phyloP scores from a whole-genome alignment of 768 basidiomycete species.

The Lactarius tabidus region DNA sequence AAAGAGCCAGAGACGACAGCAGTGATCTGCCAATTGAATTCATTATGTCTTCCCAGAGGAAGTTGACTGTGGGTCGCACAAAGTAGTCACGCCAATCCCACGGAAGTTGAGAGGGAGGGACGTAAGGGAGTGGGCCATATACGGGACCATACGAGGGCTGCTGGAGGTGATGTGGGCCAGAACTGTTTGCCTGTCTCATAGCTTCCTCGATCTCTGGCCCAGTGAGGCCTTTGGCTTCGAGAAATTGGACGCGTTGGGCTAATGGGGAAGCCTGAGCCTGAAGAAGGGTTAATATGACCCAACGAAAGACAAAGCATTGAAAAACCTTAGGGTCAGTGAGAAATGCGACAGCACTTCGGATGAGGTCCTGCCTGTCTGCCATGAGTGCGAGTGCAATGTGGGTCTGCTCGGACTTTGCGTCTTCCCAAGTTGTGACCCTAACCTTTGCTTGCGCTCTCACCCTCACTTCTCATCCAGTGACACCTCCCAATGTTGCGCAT shows the following conservation, averaged over 20 bases:
- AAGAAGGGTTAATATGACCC: conserved; percentile 12
- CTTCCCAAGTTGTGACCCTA: conserved; percentile 5
- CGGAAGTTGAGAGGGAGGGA: conserved; percentile 44
- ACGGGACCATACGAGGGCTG: conserved; percentile 36
- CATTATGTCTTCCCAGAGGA: not conserved
- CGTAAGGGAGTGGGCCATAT: conserved; percentile 45
- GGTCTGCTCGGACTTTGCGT: not conserved
- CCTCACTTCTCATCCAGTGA: not conserved
- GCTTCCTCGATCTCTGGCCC: conserved; percentile 82
- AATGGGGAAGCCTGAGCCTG: conserved; percentile 77
- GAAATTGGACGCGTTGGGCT: conserved; percentile 83
- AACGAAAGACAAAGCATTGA: not conserved
- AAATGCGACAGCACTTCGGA: conserved; percentile 81
- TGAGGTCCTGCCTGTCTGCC: conserved; percentile 66
- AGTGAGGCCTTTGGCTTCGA: conserved; percentile 92
- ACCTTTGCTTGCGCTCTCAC: not conserved
- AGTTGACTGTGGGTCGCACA: conserved; percentile 44
- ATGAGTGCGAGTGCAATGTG: conserved; percentile 30
- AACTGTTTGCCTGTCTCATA: conserved; percentile 51
- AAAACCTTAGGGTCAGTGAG: conserved; percentile 77
- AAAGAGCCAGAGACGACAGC: conserved; percentile 85
- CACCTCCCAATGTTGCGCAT: conserved; percentile 20
- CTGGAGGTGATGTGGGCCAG: conserved; percentile 23
- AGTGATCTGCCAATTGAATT: conserved; percentile 61
- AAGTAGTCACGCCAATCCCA: conserved; percentile 99